phyloP scores from a whole-genome alignment of 371 early-diverging fungal species.

The Rhizoclosmatium hyalinum region DNA sequence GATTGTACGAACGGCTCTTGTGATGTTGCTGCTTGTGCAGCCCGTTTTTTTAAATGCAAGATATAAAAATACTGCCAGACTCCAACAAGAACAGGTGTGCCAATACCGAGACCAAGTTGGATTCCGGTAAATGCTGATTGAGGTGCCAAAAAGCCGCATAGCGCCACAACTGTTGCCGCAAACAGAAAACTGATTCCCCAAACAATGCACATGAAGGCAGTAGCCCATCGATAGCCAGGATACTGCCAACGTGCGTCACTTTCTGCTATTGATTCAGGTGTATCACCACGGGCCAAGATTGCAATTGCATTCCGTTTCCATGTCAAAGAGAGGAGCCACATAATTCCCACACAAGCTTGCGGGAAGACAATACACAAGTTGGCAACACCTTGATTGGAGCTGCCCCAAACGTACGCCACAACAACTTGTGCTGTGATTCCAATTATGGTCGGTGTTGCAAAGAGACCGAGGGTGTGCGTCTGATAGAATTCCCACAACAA shows the following conservation, averaged over 20 bases:
- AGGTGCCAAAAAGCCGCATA: no score
- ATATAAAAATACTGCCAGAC: no score
- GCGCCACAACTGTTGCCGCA: no score
- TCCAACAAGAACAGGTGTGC: no score
- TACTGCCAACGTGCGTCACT: neutral
- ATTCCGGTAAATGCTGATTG: no score
- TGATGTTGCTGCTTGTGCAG: no score
- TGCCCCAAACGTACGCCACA: slow-evolving; percentile 9
- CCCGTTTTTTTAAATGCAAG: no score
- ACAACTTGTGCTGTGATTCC: neutral
- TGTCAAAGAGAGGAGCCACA: neutral
- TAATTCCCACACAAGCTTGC: neutral
- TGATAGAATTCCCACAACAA: neutral
- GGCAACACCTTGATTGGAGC: neutral
- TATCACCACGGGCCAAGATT: neutral
- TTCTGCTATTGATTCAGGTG: neutral
- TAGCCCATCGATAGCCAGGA: neutral
- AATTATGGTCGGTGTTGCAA: neutral
- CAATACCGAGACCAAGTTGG: no score
- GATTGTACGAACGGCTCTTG: no score
- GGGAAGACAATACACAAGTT: neutral
- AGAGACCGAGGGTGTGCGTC: neutral
- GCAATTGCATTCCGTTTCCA: slow-evolving; percentile 1
- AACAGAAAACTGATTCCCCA: no score
- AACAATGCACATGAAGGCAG: neutral